A percentile compares a stretch with the other conserved stretches of the same genome.
Evolutionary conservation across 2,329 filamentous ascomycete species (phyloP).

Genomic region (Cucurbitaria berberidis): DNA sequence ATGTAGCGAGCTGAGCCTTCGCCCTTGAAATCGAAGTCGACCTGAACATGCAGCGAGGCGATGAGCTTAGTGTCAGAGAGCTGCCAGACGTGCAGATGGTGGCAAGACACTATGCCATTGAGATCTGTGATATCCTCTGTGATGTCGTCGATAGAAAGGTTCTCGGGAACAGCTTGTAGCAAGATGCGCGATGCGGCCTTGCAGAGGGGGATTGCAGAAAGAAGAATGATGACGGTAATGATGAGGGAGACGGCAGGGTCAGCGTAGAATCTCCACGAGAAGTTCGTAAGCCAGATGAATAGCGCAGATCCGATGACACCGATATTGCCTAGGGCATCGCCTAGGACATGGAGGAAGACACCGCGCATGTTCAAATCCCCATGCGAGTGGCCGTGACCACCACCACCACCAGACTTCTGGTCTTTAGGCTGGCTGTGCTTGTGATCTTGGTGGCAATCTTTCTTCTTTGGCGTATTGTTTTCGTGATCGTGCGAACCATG

Average conservation of each 20-base stretch:
- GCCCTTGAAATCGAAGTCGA: conserved; percentile 86
- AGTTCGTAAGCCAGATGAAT: conserved; percentile 89
- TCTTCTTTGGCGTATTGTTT: conserved; percentile 31
- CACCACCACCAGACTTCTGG: conserved; percentile 62
- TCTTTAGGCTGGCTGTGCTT: conserved; percentile 80
- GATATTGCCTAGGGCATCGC: conserved; percentile 84
- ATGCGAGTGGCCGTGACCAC: conserved; percentile 77
- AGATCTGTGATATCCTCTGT: conserved; percentile 87
- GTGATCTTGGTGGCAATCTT: conserved; percentile 68
- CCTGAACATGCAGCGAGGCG: conserved; percentile 90
- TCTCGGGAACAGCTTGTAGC: conserved; percentile 89
- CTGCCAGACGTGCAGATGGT: conserved; percentile 98
- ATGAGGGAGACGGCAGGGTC: conserved; percentile 92
- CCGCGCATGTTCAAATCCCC: conserved; percentile 93
- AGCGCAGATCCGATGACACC: conserved; percentile 84
- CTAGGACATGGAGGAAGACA: conserved; percentile 73
- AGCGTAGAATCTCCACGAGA: conserved; percentile 81
- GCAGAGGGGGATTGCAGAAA: conserved; percentile 78
- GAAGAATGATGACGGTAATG: conserved; percentile 80
- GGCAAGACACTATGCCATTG: conserved; percentile 85
- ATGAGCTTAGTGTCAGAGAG: conserved; percentile 93
- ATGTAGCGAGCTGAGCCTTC: conserved; percentile 83
- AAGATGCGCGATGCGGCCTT: conserved; percentile 84
- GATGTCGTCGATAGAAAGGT: conserved; percentile 87
- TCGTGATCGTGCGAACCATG: conserved; percentile 19